Evolutionary conservation across 2,329 filamentous ascomycete genomes (phyloP), one percentile per base, ranked within the genome.

Genomic region (Pseudofabraea citricarpa): DNA sequence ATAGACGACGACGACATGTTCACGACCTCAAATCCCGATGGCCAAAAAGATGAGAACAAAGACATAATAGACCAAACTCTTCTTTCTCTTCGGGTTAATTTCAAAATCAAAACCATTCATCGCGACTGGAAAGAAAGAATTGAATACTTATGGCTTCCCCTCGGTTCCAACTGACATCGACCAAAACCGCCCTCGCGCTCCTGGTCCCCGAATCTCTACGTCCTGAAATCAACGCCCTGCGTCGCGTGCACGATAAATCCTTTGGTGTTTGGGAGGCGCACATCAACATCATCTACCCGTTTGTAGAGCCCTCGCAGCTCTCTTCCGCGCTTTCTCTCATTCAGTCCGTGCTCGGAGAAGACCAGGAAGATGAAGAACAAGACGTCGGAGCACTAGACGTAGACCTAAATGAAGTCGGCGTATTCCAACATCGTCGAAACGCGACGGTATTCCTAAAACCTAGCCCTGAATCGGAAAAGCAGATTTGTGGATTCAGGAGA

Each of bases 261-360:
- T 75, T 74, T 50, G 66, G 66, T 20, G 76, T 70, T 60, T 86
- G 83, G 82, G 80, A 81, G 3, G 77, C 81, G 10, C 82, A 85
- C 52, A 57, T 85, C 54, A 86, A 85, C 51, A 60, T 86, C 20
- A 53, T 84, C 18, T 85, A 85, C 55, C 83, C 81, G 0, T 86
- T 85, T 56, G 77, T 83, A 6, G 57, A 62, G 3, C 62, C 68
- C 0, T 69, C 74, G 2, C 51, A 53, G 7, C 65, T 86, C 19
- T 15, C 2, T 53, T 63, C 2, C 52, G 57, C 51, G n/a, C 19
- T 51, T 10, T 13, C 19, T 3, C 31, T 40, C 7, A 19, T 53
- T 16, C 77, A 74, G 2, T 63, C 64, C 2, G 57, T 66, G 3
- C 56, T 61, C 12, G 64, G 75, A 26, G 54, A 66, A 21, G 56